Evolutionary conservation across 768 basidiomycete species (phyloP).

Genomic region (Boletellus sp.): DNA sequence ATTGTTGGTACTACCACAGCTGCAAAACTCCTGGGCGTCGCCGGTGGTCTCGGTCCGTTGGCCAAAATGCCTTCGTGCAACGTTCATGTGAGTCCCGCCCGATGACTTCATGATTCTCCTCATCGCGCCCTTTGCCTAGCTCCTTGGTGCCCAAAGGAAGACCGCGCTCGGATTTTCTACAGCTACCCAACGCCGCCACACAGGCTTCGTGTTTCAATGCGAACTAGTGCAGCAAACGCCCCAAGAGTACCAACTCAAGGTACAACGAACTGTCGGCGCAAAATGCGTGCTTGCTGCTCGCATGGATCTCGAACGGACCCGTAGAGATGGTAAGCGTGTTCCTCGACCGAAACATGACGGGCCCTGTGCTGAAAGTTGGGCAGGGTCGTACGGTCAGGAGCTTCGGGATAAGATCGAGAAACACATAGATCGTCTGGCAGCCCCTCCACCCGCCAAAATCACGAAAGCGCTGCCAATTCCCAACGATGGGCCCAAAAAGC

Average conservation of each 20-base stretch:
- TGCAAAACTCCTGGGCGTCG: slow-evolving; percentile 95
- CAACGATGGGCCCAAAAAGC: slow-evolving; percentile 92
- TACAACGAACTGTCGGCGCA: slow-evolving; percentile 91
- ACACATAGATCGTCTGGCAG: slow-evolving; percentile 85
- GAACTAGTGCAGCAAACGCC: slow-evolving; percentile 84
- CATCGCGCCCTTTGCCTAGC: slow-evolving; percentile 41
- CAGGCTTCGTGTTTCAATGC: slow-evolving; percentile 95
- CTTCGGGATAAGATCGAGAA: slow-evolving; percentile 89
- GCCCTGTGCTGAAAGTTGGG: background rate
- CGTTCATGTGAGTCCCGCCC: slow-evolving; percentile 66
- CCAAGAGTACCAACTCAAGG: slow-evolving; percentile 84
- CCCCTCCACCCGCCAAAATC: slow-evolving; percentile 92
- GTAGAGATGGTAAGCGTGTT: slow-evolving; percentile 65
- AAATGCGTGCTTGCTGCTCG: slow-evolving; percentile 87
- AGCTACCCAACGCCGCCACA: slow-evolving; percentile 82
- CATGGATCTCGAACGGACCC: slow-evolving; percentile 87
- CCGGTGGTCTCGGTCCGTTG: slow-evolving; percentile 86
- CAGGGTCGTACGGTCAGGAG: slow-evolving; percentile 76
- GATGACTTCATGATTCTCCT: background rate
- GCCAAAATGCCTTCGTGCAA: slow-evolving; percentile 96
- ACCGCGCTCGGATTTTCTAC: slow-evolving; percentile 91
- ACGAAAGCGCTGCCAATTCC: slow-evolving; percentile 92
- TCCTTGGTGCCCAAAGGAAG: slow-evolving; percentile 92
- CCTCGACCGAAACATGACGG: background rate
- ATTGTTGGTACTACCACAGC: slow-evolving; percentile 99